phyloP scores from a whole-genome alignment of 2,329 filamentous ascomycete genomes.

The Cladophialophora bantiana region DNA sequence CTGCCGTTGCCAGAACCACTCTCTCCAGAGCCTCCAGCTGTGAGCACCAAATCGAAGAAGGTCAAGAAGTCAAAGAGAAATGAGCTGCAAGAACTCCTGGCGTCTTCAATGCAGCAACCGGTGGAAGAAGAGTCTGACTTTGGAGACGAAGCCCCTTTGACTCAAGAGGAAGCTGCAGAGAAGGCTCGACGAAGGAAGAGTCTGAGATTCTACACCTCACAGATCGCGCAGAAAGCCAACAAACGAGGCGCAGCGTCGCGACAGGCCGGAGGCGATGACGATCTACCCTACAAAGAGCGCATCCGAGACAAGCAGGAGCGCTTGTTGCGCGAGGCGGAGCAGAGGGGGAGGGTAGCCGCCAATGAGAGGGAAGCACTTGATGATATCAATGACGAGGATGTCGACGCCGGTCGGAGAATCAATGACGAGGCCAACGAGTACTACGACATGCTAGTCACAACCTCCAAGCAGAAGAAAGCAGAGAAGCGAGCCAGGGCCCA shows the following conservation, averaged over 20 bases:
- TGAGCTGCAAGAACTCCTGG: constrained; percentile 53
- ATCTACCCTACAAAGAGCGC: constrained; percentile 84
- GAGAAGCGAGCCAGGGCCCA: constrained; percentile 72
- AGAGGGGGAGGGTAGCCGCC: constrained; percentile 66
- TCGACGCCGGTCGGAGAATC: constrained; percentile 50
- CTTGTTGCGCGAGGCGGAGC: constrained; percentile 86
- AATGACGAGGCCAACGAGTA: constrained; percentile 65
- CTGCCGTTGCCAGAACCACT: constrained; percentile 33
- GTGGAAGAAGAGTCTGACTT: constrained; percentile 81
- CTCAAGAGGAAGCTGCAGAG: constrained; percentile 78
- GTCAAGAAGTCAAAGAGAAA: constrained; percentile 65
- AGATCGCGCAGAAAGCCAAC: constrained; percentile 93
- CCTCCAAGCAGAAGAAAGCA: constrained; percentile 65
- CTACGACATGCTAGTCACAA: constrained; percentile 84
- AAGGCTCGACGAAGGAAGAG: constrained; percentile 91
- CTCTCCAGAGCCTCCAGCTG: constrained; percentile 4
- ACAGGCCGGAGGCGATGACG: constrained; percentile 64
- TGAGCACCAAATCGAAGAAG: constrained; percentile 59
- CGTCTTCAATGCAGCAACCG: constrained; percentile 42
- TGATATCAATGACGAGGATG: constrained; percentile 52
- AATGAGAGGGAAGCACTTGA: constrained; percentile 75
- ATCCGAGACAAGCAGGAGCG: constrained; percentile 84
- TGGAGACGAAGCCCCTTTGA: constrained; percentile 84
- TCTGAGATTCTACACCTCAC: constrained; percentile 96
- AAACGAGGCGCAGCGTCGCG: constrained; percentile 71